These are phyloP conservation scores for Ustilago bromivora DNA, from an alignment of 1,284 basidiomycete species.

Conservation along the genomic window DNA sequence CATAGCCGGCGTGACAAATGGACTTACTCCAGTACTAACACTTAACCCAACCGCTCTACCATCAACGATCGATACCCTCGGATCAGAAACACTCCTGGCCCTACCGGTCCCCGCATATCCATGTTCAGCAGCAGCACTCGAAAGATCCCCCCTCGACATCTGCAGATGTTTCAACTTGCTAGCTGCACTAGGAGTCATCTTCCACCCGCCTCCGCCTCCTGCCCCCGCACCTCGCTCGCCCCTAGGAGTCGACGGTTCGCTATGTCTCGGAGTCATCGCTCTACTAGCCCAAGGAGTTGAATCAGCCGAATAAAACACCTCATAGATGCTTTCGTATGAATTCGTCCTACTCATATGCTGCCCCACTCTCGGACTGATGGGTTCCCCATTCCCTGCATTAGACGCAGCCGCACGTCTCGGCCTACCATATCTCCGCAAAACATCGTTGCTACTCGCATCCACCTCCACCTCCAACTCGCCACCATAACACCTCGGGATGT, in stretches of 20 bases:
- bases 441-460: constrained; percentile 58
- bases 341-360: constrained; percentile 38
- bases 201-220: constrained; percentile 1
- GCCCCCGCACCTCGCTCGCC: constrained; percentile 10
- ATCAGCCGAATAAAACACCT: constrained; percentile 60
- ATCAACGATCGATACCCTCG: constrained; percentile 25
- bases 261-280: constrained; percentile 50
- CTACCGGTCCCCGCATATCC: constrained; percentile 14
- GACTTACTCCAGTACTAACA: constrained; percentile 23
- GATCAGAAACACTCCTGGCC: constrained; percentile 16
- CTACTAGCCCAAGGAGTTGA: constrained; percentile 51
- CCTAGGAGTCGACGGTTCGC: constrained; percentile 46
- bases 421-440: constrained; percentile 54
- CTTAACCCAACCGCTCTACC: constrained; percentile 38
- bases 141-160: constrained; percentile 53
- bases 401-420: constrained; percentile 30
- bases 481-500: constrained; percentile 71
- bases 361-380: neutral
- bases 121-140: constrained; percentile 30
- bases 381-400: neutral
- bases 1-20: constrained; percentile 37
- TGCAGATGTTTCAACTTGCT: constrained; percentile 55
- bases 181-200: constrained; percentile 57
- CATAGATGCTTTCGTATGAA: constrained; percentile 64
- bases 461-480: constrained; percentile 57